Percentiles rank a stretch among this genome's conserved stretches.
Conservation (phyloP, 257 asterid genomes). For the Gentiana straminea region DNA sequence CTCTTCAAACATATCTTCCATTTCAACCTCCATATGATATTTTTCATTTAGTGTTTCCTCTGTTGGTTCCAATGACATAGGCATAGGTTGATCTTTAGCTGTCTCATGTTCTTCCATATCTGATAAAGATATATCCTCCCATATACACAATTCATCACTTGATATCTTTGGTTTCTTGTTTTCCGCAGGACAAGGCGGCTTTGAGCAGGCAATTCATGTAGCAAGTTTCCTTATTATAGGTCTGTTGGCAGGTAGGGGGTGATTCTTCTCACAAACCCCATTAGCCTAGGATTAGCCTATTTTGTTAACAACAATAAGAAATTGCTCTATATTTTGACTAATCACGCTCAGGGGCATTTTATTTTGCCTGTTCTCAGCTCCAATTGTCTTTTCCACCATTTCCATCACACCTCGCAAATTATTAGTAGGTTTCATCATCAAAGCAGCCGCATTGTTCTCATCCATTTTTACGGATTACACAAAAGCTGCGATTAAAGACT, state of each 20-base stretch:
- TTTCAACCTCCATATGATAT: constrained; percentile 64
- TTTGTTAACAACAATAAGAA: constrained; percentile 42
- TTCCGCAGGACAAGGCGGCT: constrained; percentile 33
- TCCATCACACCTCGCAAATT: constrained; percentile 26
- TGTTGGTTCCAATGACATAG: constrained; percentile 71
- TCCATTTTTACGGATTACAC: too few relatives aligned
- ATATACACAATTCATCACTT: constrained; percentile 20
- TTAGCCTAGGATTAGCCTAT: constrained; percentile 57
- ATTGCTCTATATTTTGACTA: constrained; percentile 41
- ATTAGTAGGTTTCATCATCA: too few relatives aligned
- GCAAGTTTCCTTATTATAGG: constrained; percentile 82
- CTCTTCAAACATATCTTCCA: constrained; percentile 86
- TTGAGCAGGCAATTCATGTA: constrained; percentile 54
- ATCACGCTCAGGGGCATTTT: constrained; percentile 55
- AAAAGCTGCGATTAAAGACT: too few relatives aligned
- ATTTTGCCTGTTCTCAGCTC: constrained; percentile 44
- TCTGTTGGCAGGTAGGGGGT: constrained; percentile 33
- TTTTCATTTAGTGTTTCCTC: constrained; percentile 34
- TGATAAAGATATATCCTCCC: constrained; percentile 41
- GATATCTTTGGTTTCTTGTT: constrained; percentile 27
- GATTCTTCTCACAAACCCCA: constrained; percentile 43
- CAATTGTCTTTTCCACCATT: constrained; percentile 46
- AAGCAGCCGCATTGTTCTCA: too few relatives aligned
- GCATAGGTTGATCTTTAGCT: constrained; percentile 52
- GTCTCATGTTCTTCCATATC: constrained; percentile 36